Percentiles rank a stretch among this genome's conserved stretches.
phyloP scores from a whole-genome alignment of 31 red algal genomes.

The Asparagopsis taxiformis region DNA sequence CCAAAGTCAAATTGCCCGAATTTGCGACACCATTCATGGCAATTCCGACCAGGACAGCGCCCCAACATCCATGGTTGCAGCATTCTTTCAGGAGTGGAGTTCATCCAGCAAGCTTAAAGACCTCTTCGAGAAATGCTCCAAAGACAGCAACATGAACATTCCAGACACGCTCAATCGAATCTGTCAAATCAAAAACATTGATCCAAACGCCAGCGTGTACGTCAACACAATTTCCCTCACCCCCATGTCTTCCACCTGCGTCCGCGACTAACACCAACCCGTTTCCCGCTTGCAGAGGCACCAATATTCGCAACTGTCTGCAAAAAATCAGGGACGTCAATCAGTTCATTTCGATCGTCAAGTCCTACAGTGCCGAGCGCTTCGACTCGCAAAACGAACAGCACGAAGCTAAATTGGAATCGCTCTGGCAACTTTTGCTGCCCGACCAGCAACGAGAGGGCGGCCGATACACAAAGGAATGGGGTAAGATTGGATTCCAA shows the following conservation, averaged over 20 bases:
- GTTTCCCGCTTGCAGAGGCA: not conserved
- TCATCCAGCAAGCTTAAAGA: conserved; percentile 20
- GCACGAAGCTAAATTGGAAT: conserved; percentile 50
- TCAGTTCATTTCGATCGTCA: conserved; percentile 2
- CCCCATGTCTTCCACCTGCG: no score
- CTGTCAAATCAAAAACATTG: conserved; percentile 22
- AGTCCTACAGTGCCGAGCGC: not conserved
- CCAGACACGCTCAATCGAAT: conserved; percentile 11
- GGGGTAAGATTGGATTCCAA: conserved; percentile 90
- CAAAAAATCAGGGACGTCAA: conserved; percentile 38
- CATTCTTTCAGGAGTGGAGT: conserved; percentile 34
- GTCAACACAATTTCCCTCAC: no score
- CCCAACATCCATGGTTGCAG: conserved; percentile 35
- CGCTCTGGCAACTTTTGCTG: conserved; percentile 44
- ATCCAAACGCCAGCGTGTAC: conserved; percentile 3
- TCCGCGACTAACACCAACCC: no score
- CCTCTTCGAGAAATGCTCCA: not conserved
- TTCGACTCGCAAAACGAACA: conserved; percentile 18
- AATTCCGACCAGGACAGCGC: not conserved
- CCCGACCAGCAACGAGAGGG: conserved; percentile 20
- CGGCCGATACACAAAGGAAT: conserved; percentile 61
- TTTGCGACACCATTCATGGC: conserved; percentile 20
- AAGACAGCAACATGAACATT: conserved; percentile 19
- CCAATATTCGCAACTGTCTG: conserved; percentile 28
- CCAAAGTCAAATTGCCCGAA: conserved; percentile 29